Conservation (phyloP, 805 yeast species). For the Ogataea naganishii region DNA sequence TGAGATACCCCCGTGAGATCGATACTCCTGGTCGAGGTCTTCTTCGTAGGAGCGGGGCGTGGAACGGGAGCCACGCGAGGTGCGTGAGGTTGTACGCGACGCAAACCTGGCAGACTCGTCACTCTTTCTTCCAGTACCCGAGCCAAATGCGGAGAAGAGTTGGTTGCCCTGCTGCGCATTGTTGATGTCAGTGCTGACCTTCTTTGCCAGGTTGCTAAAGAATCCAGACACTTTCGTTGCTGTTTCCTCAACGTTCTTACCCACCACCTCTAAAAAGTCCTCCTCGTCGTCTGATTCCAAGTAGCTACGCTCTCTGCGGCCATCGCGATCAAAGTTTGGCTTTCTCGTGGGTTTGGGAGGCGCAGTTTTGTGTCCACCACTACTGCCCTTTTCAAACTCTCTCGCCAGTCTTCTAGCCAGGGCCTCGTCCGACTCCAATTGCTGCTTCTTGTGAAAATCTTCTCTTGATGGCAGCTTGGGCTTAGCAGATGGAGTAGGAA, state of each 20-base stretch:
- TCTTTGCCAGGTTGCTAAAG: conserved; percentile 62
- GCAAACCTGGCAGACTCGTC: too few species aligned
- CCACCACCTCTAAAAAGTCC: conserved; percentile 50
- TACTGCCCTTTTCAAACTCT: conserved; percentile 34
- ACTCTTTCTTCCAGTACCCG: too few species aligned
- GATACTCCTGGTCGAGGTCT: too few species aligned
- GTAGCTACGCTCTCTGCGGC: conserved; percentile 9
- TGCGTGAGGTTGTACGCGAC: too few species aligned
- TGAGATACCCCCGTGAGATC: conserved; percentile 37
- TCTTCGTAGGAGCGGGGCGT: too few species aligned
- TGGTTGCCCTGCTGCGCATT: conserved; percentile 12
- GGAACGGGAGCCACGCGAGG: too few species aligned
- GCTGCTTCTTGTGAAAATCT: conserved; percentile 22
- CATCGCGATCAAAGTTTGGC: conserved; percentile 10
- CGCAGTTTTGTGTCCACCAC: conserved; percentile 4
- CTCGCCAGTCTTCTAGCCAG: conserved; percentile 76
- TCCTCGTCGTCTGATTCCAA: conserved; percentile 30
- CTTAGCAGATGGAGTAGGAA: conserved; percentile 28
- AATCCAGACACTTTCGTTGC: conserved; percentile 67
- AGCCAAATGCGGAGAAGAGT: conserved; percentile 25
- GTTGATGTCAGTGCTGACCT: conserved; percentile 18
- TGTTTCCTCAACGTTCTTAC: conserved; percentile 76
- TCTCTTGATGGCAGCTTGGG: conserved; percentile 25
- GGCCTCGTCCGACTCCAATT: conserved; percentile 50
- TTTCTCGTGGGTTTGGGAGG: conserved; percentile 20